phyloP scores from a whole-genome alignment of 2,329 filamentous ascomycete species.

The Mariannaea elegans region DNA sequence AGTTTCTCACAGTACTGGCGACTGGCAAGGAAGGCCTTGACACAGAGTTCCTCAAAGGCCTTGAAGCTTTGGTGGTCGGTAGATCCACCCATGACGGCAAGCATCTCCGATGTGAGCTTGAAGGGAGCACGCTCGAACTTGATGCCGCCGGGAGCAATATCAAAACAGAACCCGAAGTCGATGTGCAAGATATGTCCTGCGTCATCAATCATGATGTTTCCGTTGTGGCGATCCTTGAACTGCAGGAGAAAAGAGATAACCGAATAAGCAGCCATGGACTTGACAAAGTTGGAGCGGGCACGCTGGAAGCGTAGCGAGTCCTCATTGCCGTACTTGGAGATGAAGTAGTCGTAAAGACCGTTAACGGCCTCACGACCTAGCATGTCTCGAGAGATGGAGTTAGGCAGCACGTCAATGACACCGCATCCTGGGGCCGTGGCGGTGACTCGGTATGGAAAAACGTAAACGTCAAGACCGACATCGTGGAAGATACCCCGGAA shows the following conservation, averaged over 20 bases:
- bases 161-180: slow-evolving; percentile 99
- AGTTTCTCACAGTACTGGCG: slow-evolving; percentile 90
- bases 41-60: slow-evolving; percentile 95
- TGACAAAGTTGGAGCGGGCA: slow-evolving; percentile 96
- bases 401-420: slow-evolving; percentile 97
- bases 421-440: slow-evolving; percentile 97
- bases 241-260: slow-evolving; percentile 96
- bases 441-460: slow-evolving; percentile 96
- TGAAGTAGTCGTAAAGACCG: slow-evolving; percentile 97
- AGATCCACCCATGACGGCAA: slow-evolving; percentile 96
- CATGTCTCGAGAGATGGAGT: slow-evolving; percentile 99
- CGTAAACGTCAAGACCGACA: slow-evolving; percentile 94
- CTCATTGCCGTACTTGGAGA: slow-evolving; percentile 96
- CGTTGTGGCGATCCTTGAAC: slow-evolving; percentile 99
- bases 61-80: slow-evolving; percentile 87
- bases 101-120: slow-evolving; percentile 97
- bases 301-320: slow-evolving; percentile 95
- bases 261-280: slow-evolving; percentile 98
- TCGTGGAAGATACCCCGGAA: slow-evolving; percentile 97
- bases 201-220: slow-evolving; percentile 99
- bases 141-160: slow-evolving; percentile 95
- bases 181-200: slow-evolving; percentile 98
- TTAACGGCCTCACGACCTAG: slow-evolving; percentile 97
- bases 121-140: slow-evolving; percentile 98
- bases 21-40: slow-evolving; percentile 93